Percentiles rank a stretch among this genome's conserved stretches.
Conservation (phyloP, 495 filamentous ascomycete genomes). For the Tuber aestivum region DNA sequence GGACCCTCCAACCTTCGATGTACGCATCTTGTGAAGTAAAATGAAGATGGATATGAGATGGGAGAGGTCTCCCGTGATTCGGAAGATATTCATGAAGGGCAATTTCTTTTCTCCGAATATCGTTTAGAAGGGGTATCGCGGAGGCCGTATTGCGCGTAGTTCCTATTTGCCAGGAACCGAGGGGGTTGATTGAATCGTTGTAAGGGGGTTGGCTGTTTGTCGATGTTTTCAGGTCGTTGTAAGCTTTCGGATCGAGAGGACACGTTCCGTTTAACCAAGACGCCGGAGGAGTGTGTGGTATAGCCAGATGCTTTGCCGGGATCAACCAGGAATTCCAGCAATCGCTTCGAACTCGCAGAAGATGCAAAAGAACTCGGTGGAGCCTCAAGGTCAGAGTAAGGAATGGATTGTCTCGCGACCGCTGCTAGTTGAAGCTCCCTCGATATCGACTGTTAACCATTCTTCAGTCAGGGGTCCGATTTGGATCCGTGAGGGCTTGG, state of each 20-base stretch:
- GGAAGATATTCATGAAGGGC: conserved; percentile 38
- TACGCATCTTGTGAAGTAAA: conserved; percentile 89
- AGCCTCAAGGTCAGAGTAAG: not conserved
- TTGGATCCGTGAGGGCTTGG: not conserved
- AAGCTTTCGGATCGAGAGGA: conserved; percentile 33
- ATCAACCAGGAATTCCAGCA: not conserved
- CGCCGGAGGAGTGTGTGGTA: not conserved
- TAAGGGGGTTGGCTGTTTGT: conserved; percentile 30
- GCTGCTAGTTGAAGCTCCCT: not conserved
- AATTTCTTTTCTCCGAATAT: conserved; percentile 16
- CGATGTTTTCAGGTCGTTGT: conserved; percentile 26
- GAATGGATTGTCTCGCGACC: not conserved
- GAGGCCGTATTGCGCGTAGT: conserved; percentile 24
- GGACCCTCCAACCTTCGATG: conserved; percentile 59
- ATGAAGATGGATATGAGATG: conserved; percentile 93
- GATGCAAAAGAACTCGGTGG: not conserved
- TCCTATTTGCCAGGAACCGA: conserved; percentile 7
- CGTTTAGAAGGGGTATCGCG: conserved; percentile 29
- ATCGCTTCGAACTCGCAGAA: not conserved
- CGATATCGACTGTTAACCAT: not conserved
- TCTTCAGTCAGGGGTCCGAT: not conserved
- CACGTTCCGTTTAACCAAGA: conserved; percentile 37
- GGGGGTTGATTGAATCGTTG: conserved; percentile 15
- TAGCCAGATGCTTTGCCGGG: not conserved
- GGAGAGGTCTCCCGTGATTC: conserved; percentile 62